Base-by-base conservation (phyloP, 139 green algal genomes). In the Mesotaenium endlicherianum region DNA sequence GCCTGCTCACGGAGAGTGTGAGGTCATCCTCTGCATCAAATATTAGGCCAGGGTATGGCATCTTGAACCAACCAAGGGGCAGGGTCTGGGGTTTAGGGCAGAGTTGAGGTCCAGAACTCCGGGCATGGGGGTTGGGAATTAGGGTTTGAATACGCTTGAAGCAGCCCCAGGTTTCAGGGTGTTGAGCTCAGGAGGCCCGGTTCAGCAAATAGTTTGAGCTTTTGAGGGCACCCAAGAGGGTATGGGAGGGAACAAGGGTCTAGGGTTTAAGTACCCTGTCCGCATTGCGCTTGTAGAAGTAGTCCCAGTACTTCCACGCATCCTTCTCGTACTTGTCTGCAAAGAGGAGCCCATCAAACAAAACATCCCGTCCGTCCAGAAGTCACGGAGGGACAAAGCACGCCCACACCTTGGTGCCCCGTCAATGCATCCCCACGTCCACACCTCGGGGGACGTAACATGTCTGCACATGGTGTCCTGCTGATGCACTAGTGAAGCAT, bases 271-370 rank as follows among this genome's bases (percentile, higher is more conserved):
- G 20, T 31, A 80, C 72, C 41, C 36, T 72, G 55, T 34, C 75
- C 3, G 17, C 75, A 40, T 82, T 82, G 75, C 58, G 75, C n/a
- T 75, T 75, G 50, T 82, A 82, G 40, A 82, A 82, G 55, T 77
- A 36, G 17, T 82, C 75, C 75, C 75, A 82, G 58, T 82, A 76
- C 4, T 40, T 38, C 17, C 39, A 1, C 50, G 75, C 75, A 20
- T 82, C 75, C 5, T 34, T 16, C 75, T 82, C 75, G 50, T 82
- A 75, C 75, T 82, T 82, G 50, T 76, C 50, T 80, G 72, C n/a
- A n/a, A n/a, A n/a, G n/a, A n/a, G n/a, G n/a, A n/a, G n/a, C n/a
- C n/a, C n/a, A n/a, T n/a, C n/a, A n/a, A n/a, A n/a, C n/a, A n/a
- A n/a, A n/a, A n/a, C n/a, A n/a, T n/a, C n/a, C n/a, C n/a, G n/a